Base-by-base conservation (phyloP, 192 early-diverging fungal species). In the Chytriomyces hyalinus region DNA sequence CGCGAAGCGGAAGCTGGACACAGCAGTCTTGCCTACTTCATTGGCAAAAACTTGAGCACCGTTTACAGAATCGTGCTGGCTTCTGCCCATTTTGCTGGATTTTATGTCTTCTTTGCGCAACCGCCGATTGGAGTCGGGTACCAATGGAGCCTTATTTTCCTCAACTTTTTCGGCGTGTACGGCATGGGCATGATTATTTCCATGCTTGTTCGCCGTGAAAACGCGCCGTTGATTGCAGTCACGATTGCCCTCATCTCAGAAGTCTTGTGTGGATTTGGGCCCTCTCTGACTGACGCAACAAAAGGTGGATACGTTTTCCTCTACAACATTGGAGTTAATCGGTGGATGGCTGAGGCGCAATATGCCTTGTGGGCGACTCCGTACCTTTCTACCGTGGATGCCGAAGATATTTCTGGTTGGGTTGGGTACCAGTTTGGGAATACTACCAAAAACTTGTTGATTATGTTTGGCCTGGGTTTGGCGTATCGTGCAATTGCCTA, bases 1-100 rank as follows among this genome's bases (percentile, higher is more conserved):
- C 59, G 86, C 9, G 86, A 87, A 65, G 73, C 78, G 10, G 81
- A 82, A 15, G 66, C 86, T 4, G 86, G 86, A 5, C 86, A 87
- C 74, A 57, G 46, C 67, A 24, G 47, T 6, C 24, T 47, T 13
- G 67, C 70, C 26, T 76, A 80, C 76, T 78, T 65, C 73, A 53
- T 72, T 49, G 83, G 80, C 20, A 84, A 84, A 59, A 77, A 78
- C 57, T n/a, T 77, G 22, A 69, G 79, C 2, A 61, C 61, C 24
- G 22, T 84, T 11, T 77, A 75, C 59, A 49, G 83, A 8, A 81
- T 84, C 28, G 3, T 67, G 15, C 63, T 81, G 6, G 60, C 78
- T 7, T 49, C 83, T 3, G 75, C 78, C 6, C 83, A 84, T 57
- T 84, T 81, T 68, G 44, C 72, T 5, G 36, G 50, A 10, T 43